Percentiles rank a stretch among this genome's conserved stretches.
Evolutionary conservation across 257 asterid genomes (phyloP).

Genomic region (Linderniella brevidens): DNA sequence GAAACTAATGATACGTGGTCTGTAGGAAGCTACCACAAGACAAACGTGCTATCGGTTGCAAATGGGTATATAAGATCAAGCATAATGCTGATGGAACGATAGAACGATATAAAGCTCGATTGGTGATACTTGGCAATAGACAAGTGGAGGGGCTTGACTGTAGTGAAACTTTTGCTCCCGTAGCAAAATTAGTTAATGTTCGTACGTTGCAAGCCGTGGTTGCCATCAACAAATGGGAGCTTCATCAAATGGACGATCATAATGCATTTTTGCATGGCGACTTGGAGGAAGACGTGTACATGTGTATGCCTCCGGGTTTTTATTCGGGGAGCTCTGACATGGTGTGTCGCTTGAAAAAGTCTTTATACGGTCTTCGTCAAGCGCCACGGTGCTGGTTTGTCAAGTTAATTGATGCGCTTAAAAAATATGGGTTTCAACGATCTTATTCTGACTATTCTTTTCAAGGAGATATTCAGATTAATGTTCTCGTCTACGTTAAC

Average conservation of each 20-base stretch:
- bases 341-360: not conserved
- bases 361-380: slow-evolving; percentile 1
- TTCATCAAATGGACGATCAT: too few relatives aligned
- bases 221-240: not conserved
- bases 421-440: not conserved
- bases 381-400: not conserved
- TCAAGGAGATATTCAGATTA: too few relatives aligned
- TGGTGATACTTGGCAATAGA: not conserved
- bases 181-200: not conserved
- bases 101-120: not conserved
- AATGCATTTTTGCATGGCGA: not conserved
- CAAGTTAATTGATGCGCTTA: not conserved
- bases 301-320: not conserved
- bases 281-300: not conserved
- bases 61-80: too few relatives aligned
- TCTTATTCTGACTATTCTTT: not conserved
- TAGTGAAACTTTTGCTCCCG: not conserved
- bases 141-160: not conserved
- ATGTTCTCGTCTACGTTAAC: slow-evolving; percentile 5
- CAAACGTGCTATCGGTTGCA: too few relatives aligned
- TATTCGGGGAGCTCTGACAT: not conserved
- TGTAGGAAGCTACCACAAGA: too few relatives aligned
- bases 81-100: too few relatives aligned
- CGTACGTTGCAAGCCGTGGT: not conserved
- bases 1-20: too few relatives aligned